Percentiles rank a stretch among this genome's conserved stretches.
phyloP scores from a whole-genome alignment of 2,329 filamentous ascomycete genomes.

The Aspergillus nomiae region DNA sequence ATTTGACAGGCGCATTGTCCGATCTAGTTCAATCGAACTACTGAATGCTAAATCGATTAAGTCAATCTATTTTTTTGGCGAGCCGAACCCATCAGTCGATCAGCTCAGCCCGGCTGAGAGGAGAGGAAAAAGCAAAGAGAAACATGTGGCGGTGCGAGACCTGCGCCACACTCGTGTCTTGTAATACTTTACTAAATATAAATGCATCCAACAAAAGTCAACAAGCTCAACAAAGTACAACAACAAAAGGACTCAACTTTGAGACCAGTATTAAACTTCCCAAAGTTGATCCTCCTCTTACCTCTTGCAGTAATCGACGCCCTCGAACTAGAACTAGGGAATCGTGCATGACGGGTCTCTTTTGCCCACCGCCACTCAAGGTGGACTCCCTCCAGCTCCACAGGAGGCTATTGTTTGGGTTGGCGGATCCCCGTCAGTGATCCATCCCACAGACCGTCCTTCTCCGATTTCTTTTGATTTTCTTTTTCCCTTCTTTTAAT shows the following conservation, averaged over 20 bases:
- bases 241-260: background rate
- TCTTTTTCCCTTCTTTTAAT: background rate
- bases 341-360: background rate
- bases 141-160: background rate
- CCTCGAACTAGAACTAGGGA: background rate
- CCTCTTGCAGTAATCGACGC: background rate
- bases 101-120: no score
- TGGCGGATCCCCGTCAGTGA: no score
- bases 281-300: background rate
- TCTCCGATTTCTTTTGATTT: background rate
- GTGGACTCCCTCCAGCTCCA: background rate
- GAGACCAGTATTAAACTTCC: background rate
- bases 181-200: no score
- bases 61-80: background rate
- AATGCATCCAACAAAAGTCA: no score
- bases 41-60: background rate
- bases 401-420: background rate
- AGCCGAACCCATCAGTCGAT: no score
- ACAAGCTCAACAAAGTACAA: no score
- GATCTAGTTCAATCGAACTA: background rate
- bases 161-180: background rate
- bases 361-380: background rate
- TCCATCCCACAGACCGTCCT: background rate
- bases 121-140: background rate
- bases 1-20: constrained; percentile 6